Conservation (phyloP, 495 filamentous ascomycete genomes). For the Aspergillus biplanus region DNA sequence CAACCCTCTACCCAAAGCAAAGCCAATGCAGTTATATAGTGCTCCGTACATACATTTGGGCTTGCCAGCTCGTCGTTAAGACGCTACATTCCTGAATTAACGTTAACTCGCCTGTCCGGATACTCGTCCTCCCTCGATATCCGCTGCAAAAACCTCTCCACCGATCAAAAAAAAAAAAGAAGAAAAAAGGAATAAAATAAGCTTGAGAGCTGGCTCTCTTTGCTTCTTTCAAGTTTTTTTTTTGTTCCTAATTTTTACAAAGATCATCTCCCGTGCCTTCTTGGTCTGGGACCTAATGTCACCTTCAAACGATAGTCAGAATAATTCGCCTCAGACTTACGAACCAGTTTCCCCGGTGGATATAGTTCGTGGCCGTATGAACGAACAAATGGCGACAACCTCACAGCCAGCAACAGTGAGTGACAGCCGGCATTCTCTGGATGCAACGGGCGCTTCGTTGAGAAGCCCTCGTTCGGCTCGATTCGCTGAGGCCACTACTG, state of each 20-base stretch:
- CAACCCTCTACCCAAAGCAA: background rate
- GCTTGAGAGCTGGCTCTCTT: constrained; percentile 45
- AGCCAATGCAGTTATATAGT: constrained; percentile 2
- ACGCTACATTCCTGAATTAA: background rate
- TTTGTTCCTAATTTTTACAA: background rate
- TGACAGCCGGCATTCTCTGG: constrained; percentile 38
- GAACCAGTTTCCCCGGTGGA: constrained; percentile 40
- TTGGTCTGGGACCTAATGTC: constrained; percentile 28
- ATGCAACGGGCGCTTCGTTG: constrained; percentile 62
- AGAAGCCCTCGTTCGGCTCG: constrained; percentile 81
- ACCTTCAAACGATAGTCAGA: constrained; percentile 30
- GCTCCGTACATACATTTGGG: background rate
- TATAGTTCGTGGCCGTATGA: constrained; percentile 37
- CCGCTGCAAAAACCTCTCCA: background rate
- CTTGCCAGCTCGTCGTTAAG: background rate
- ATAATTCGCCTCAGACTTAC: constrained; percentile 37
- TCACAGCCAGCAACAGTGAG: constrained; percentile 28
- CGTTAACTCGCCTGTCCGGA: constrained; percentile 2
- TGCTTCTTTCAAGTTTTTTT: constrained; percentile 19
- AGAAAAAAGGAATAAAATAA: constrained; percentile 4
- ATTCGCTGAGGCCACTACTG: constrained; percentile 87
- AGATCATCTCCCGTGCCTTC: too few species aligned
- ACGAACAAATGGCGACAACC: constrained; percentile 35
- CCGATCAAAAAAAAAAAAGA: background rate
- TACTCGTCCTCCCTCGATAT: constrained; percentile 2